These are phyloP conservation scores for Cryphonectria japonica DNA, from an alignment of 2,329 filamentous ascomycete species.

Conservation along the genomic window DNA sequence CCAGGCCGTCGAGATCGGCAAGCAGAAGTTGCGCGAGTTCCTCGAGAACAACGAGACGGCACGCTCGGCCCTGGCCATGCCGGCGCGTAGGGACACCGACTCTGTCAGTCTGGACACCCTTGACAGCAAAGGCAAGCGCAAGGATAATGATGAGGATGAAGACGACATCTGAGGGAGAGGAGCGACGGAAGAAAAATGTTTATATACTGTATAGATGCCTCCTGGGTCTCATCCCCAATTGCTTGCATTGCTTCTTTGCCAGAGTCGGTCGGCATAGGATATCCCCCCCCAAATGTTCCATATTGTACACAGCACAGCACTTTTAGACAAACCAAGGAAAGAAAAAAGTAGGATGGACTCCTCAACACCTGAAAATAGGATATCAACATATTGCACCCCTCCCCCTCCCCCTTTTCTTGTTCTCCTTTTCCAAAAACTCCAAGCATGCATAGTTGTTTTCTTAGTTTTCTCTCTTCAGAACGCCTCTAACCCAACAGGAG, in stretches of 20 bases:
- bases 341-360: constrained; percentile 1
- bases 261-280: constrained; percentile 23
- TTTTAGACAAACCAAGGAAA: constrained; percentile 14
- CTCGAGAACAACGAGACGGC: constrained; percentile 86
- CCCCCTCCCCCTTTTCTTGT: constrained; percentile 10
- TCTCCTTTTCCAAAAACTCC: constrained; percentile 9
- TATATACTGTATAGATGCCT: constrained; percentile 24
- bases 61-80: constrained; percentile 80
- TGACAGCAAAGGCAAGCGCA: constrained; percentile 62
- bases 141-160: constrained; percentile 50
- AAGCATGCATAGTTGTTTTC: not conserved
- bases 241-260: constrained; percentile 14
- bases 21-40: constrained; percentile 88
- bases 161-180: constrained; percentile 54
- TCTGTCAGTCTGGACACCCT: constrained; percentile 62
- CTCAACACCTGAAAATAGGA: constrained; percentile 18
- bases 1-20: constrained; percentile 89
- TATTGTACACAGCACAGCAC: constrained; percentile 8
- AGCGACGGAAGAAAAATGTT: not conserved
- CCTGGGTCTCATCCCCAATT: constrained; percentile 2
- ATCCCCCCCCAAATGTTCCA: constrained; percentile 18
- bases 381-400: not conserved
- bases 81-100: constrained; percentile 51
- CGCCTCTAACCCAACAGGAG: constrained; percentile 67
- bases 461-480: constrained; percentile 58